Conservation (phyloP, 176 grass and related monocot genomes). For the Coix lacrymajobi region DNA sequence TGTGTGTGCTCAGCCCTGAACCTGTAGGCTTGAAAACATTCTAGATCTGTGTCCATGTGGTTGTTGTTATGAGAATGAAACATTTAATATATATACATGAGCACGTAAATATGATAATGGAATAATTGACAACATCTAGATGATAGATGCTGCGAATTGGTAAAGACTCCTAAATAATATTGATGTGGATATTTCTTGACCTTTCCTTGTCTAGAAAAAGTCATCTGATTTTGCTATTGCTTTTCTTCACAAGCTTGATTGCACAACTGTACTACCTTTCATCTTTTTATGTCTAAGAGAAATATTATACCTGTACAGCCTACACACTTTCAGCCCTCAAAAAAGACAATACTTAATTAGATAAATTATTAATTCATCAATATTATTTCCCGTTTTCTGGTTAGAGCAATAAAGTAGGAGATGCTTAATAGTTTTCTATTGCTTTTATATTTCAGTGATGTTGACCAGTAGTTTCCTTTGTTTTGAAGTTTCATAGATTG, state of each 20-base stretch:
- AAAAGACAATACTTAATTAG: not conserved
- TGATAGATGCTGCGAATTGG: not conserved
- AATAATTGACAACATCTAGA: slow-evolving; percentile 5
- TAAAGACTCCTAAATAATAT: not conserved
- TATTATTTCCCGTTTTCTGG: not conserved
- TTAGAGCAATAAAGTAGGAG: not conserved
- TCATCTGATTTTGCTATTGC: not conserved
- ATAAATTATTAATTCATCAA: not conserved
- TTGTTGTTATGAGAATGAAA: not conserved
- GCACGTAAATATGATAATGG: not conserved
- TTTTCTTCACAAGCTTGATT: not conserved
- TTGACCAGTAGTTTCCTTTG: not conserved
- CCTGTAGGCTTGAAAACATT: not conserved
- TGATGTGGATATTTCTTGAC: not conserved
- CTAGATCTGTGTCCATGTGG: slow-evolving; percentile 4
- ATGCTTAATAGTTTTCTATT: not conserved
- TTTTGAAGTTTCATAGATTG: not conserved
- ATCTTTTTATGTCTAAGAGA: not conserved
- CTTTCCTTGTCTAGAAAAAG: not conserved
- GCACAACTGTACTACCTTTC: not conserved
- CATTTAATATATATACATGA: not conserved
- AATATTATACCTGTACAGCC: not conserved
- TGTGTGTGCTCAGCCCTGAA: not conserved
- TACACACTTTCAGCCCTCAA: not conserved
- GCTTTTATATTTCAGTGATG: not conserved